These are phyloP conservation scores for Lachancea kluyveri DNA, from an alignment of 805 yeast species.

Conservation along the genomic window DNA sequence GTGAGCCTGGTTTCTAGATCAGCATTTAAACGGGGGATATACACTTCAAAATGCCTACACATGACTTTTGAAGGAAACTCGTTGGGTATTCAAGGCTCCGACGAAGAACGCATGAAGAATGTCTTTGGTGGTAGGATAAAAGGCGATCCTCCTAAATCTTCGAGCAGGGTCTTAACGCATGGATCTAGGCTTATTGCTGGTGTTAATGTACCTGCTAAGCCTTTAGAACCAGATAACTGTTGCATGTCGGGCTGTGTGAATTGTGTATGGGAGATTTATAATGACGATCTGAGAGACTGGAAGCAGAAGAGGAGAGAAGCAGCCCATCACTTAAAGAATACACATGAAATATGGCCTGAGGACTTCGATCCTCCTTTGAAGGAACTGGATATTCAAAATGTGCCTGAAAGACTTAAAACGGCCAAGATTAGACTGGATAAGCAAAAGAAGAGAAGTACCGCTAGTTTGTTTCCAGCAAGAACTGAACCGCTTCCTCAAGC, in stretches of 20 bases:
- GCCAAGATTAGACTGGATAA: slow-evolving; percentile 23
- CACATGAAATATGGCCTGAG: slow-evolving; percentile 53
- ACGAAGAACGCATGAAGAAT: slow-evolving; percentile 42
- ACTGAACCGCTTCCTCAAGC: slow-evolving; percentile 27
- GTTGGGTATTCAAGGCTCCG: slow-evolving; percentile 24
- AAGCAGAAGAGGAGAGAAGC: slow-evolving; percentile 54
- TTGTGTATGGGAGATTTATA: slow-evolving; percentile 93
- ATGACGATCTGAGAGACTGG: slow-evolving; percentile 87
- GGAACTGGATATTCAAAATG: slow-evolving; percentile 35
- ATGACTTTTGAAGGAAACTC: slow-evolving; percentile 35
- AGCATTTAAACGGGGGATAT: slow-evolving; percentile 1
- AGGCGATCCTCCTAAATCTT: slow-evolving; percentile 42
- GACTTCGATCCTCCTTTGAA: slow-evolving; percentile 54
- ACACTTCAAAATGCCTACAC: slow-evolving; percentile 1
- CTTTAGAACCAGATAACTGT: slow-evolving; percentile 89
- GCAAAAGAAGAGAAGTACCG: slow-evolving; percentile 19
- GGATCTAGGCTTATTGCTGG: slow-evolving; percentile 42
- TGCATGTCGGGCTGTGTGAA: slow-evolving; percentile 97
- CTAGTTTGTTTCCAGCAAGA: slow-evolving; percentile 32
- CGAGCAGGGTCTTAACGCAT: slow-evolving; percentile 27
- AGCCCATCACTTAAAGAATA: slow-evolving; percentile 38
- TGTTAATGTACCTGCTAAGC: slow-evolving; percentile 71
- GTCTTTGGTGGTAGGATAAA: slow-evolving; percentile 54
- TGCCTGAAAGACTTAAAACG: slow-evolving; percentile 35
- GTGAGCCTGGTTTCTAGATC: background rate